phyloP scores from a whole-genome alignment of 192 early-diverging fungal genomes.

The Podila epigama region DNA sequence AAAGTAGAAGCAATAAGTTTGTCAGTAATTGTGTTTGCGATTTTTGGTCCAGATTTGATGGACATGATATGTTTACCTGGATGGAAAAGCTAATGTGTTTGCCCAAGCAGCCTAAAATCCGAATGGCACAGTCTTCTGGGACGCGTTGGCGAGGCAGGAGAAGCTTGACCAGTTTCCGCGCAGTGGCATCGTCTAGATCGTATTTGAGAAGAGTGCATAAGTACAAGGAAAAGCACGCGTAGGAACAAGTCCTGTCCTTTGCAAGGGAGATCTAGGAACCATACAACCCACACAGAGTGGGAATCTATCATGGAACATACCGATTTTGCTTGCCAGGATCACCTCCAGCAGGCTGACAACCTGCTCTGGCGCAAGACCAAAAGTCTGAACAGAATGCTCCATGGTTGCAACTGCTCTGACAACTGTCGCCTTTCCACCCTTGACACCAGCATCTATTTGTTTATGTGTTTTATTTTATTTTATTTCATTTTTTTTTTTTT shows the following conservation, averaged over 20 bases:
- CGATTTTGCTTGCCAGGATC: conserved; percentile 36
- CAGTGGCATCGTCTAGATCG: conserved; percentile 44
- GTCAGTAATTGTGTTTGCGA: background rate
- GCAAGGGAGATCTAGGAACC: too few relatives aligned
- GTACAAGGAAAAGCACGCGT: too few relatives aligned
- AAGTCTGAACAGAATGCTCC: conserved; percentile 10
- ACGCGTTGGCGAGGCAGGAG: conserved; percentile 48
- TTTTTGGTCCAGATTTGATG: background rate
- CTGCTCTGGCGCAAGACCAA: conserved; percentile 41
- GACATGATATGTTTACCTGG: conserved; percentile 15
- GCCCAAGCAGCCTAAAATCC: conserved; percentile 43
- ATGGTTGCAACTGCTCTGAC: conserved; percentile 22
- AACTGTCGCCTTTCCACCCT: conserved; percentile 23
- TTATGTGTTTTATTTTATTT: too few relatives aligned
- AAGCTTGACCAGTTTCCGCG: conserved; percentile 43
- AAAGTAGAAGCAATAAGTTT: background rate
- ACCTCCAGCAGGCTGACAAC: conserved; percentile 37
- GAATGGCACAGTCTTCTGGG: conserved; percentile 31
- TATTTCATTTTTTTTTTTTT: too few relatives aligned
- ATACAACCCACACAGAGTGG: too few relatives aligned
- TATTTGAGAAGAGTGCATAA: too few relatives aligned
- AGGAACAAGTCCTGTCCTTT: too few relatives aligned
- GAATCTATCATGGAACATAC: conserved; percentile 8
- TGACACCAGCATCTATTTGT: conserved; percentile 42
- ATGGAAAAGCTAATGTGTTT: conserved; percentile 13